Percentiles rank a stretch among this genome's conserved stretches.
Evolutionary conservation across 257 asterid genomes (phyloP).

Genomic region (Solanum megistacrolobum): DNA sequence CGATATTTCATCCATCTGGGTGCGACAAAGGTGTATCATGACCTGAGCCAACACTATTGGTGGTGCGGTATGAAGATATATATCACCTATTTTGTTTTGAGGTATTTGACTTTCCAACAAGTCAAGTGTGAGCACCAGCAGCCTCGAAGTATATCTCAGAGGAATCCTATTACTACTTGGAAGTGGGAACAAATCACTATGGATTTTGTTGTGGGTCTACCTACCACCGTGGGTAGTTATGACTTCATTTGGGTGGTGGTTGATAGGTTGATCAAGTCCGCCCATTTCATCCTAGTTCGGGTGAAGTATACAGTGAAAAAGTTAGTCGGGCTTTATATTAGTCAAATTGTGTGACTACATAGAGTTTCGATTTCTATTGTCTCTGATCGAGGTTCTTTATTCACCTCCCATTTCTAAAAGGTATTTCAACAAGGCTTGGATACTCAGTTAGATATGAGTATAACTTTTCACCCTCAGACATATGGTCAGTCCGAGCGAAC

Average conservation of each 20-base stretch:
- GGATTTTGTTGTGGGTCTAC: neutral
- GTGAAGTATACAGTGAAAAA: neutral
- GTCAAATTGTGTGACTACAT: neutral
- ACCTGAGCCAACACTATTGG: neutral
- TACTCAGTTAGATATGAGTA: neutral
- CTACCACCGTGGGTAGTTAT: neutral
- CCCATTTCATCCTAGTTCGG: neutral
- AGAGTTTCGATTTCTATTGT: neutral
- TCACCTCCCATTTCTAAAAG: too few relatives aligned
- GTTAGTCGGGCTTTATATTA: neutral
- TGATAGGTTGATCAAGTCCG: neutral
- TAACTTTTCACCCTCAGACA: neutral
- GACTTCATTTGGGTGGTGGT: neutral
- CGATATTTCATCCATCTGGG: neutral
- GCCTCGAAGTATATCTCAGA: neutral
- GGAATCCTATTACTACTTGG: neutral
- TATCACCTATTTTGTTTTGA: too few relatives aligned
- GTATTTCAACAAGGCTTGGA: neutral
- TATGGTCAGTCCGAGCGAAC: neutral
- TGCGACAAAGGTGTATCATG: neutral
- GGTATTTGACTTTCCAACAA: neutral
- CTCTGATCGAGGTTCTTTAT: too few relatives aligned
- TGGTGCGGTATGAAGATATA: neutral
- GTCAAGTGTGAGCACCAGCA: neutral
- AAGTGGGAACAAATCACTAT: neutral